Evolutionary conservation across 2,329 filamentous ascomycete genomes (phyloP).

Genomic region (Fusarium euwallaceae): DNA sequence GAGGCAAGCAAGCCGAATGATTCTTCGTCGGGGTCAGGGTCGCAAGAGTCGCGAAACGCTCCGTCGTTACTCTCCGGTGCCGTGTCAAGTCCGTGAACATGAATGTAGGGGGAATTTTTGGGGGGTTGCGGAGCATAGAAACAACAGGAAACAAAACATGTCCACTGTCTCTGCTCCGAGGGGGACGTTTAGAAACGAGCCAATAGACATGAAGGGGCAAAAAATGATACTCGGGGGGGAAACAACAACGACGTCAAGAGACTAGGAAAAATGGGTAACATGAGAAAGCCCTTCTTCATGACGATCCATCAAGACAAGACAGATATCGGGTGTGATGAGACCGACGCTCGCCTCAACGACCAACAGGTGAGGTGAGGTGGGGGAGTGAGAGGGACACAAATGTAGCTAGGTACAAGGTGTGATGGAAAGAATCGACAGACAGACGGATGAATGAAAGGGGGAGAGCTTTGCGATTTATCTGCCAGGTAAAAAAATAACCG

Average conservation of each 20-base stretch:
- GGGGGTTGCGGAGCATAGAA: constrained; percentile 18
- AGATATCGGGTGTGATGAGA: constrained; percentile 21
- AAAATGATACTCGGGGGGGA: constrained; percentile 19
- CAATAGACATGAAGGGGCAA: constrained; percentile 33
- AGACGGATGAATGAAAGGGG: constrained; percentile 33
- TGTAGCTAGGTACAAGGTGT: constrained; percentile 28
- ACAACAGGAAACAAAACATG: constrained; percentile 25
- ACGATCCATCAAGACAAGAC: constrained; percentile 45
- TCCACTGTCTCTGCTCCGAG: constrained; percentile 30
- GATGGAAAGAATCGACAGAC: constrained; percentile 26
- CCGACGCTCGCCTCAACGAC: constrained; percentile 29
- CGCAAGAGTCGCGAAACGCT: constrained; percentile 1
- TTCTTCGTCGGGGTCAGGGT: constrained; percentile 1
- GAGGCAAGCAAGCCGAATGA: constrained; percentile 15
- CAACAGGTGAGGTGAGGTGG: constrained; percentile 23
- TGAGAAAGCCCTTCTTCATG: constrained; percentile 49
- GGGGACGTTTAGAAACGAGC: constrained; percentile 32
- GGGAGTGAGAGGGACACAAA: constrained; percentile 38
- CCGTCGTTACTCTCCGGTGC: constrained; percentile 11
- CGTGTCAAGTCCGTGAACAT: constrained; percentile 22
- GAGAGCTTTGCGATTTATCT: constrained; percentile 49
- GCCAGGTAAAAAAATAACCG: constrained; percentile 46
- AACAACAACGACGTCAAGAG: constrained; percentile 40
- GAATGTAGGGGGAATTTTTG: constrained; percentile 31
- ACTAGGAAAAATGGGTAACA: constrained; percentile 36